phyloP scores from a whole-genome alignment of 163 green algal species.

The Chlamydomonas reinhardtii region DNA sequence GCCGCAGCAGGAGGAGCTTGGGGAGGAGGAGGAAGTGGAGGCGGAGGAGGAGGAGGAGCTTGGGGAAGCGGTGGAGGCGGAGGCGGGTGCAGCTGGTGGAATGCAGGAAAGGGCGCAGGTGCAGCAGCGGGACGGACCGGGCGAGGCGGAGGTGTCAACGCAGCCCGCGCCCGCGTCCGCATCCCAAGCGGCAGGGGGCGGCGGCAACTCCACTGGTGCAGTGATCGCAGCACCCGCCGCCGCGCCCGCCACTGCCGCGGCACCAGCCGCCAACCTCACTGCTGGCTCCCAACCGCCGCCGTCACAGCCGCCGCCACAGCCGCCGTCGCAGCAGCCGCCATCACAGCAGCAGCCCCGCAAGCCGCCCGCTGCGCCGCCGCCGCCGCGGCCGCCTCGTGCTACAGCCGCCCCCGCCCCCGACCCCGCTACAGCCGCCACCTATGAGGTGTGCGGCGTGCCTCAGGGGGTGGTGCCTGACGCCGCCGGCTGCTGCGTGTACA shows the following conservation, averaged over 20 bases:
- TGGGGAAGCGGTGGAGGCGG: too few species aligned
- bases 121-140: too few species aligned
- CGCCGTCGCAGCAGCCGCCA: not conserved
- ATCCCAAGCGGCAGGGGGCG: too few species aligned
- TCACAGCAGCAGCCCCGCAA: not conserved
- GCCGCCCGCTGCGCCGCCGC: not conserved
- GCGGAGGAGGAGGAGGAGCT: not conserved
- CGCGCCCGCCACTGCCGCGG: too few species aligned
- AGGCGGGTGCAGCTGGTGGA: too few species aligned
- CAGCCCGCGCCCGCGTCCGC: too few species aligned
- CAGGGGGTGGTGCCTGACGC: not conserved
- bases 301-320: too few species aligned
- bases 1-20: not conserved
- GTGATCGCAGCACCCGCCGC: too few species aligned
- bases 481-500: not conserved
- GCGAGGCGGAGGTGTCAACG: too few species aligned
- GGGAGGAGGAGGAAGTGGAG: not conserved
- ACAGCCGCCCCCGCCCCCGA: not conserved
- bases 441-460: not conserved
- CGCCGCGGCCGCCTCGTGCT: not conserved
- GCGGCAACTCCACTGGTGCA: too few species aligned
- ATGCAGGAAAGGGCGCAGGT: not conserved
- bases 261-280: too few species aligned
- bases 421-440: not conserved
- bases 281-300: too few species aligned